phyloP scores from a whole-genome alignment of 345 rosid species.

The Populus tremula region DNA sequence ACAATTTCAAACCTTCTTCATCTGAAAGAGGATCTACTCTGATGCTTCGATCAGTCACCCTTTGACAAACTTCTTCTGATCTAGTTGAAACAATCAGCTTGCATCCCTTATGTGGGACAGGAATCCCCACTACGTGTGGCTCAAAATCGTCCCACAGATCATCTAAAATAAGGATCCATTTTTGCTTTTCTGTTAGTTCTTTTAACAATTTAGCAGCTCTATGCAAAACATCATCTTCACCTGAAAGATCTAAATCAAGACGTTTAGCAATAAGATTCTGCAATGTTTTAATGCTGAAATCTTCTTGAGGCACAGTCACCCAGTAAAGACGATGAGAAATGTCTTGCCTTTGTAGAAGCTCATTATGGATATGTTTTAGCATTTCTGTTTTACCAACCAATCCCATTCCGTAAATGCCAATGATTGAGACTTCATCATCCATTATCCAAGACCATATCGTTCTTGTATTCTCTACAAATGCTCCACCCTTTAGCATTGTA shows the following conservation, averaged over 20 bases:
- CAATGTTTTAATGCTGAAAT: no score
- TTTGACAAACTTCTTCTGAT: fast-evolving
- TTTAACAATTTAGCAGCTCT: neutral
- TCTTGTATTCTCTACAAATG: no score
- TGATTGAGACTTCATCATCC: no score
- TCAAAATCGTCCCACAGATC: neutral
- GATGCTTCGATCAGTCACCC: neutral
- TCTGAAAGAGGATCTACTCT: neutral
- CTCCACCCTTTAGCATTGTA: no score
- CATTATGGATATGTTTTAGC: neutral
- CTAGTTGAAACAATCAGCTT: neutral
- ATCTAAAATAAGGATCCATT: no score
- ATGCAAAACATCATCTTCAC: no score
- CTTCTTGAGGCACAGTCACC: neutral
- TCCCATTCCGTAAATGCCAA: no score
- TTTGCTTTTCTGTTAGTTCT: no score
- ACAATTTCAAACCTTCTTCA: neutral
- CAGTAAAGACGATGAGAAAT: neutral
- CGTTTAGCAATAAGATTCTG: no score
- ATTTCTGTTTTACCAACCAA: neutral
- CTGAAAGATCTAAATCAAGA: no score
- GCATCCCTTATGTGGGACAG: neutral
- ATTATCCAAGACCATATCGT: no score
- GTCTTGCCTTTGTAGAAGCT: neutral
- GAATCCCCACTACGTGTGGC: neutral